Base-by-base conservation (phyloP, 257 asterid species). In the Agastache rugosa region DNA sequence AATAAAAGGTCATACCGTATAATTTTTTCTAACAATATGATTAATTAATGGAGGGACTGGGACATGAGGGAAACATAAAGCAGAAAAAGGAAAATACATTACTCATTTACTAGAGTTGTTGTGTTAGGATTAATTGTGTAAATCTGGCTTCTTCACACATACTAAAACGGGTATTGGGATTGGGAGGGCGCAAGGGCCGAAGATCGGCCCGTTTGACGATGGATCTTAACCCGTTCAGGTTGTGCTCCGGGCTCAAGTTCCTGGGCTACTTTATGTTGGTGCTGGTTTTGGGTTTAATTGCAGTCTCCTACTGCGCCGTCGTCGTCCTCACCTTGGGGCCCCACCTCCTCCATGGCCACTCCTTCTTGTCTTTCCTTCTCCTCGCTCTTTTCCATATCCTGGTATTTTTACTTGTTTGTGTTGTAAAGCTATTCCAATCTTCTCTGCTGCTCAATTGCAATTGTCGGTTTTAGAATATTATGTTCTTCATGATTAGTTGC, bases 221-320 rank as follows among this genome's bases (percentile, higher is more conserved):
- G 96, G 88, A 85, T 87, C 84, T 88, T 55, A 87, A 92, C 63
- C 90, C 96, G 11, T 85, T 92, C 72, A 76, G 85, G 82, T 31
- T 90, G 31, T 90, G 97, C 78, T 87, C 93, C 14, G 90, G 93
- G 8, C 87, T 92, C 67, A 88, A 83, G 77, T 81, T 89, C 78
- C 87, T 90, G 51, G 97, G 98, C 67, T 91, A 90, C 86, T 84
- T 86, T 73, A 90, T 93, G 89, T 79, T 93, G 72, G 47, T 85
- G 56, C 77, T 92, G 47, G 89, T 92, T 22, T 7, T 84, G 7
- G 91, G 80, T 16, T 77, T 92, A 14, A 77, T 89, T 10, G 91
- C 86, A 0, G 56, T 92, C 42, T 86, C 98, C 10, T 92, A 92
- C 75, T 74, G 82, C 79, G 97, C 97, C 67, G 91, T 90, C 55